Evolutionary conservation across 176 grass and related monocot species (phyloP), one percentile per base, ranked within the genome.

Genomic region (Neostapfia colusana): DNA sequence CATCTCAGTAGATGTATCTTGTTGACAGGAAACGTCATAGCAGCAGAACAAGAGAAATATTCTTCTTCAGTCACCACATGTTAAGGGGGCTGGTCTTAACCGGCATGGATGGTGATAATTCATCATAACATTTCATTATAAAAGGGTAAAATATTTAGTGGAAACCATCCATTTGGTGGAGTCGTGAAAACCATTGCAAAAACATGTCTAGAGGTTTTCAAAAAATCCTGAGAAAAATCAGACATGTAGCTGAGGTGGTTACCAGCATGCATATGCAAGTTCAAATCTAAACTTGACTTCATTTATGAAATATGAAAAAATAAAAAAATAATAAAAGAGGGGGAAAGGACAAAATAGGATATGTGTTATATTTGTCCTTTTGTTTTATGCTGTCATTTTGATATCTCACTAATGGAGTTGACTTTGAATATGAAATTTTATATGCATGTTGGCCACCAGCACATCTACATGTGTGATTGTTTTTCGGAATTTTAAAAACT

Each of bases 1-100:
- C 11, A 46, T 48, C 6, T 75, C 40, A 73, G 40, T 35, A 72
- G 23, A 65, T 70, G 16, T 60, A 69, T 70, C 61, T 6, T 25
- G 56, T 63, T 65, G 13, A 43, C 2, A 63, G 56, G 42, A 63
- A 20, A 50, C 50, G 23, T 64, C 42, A 46, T 23, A 9, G 6
- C 14, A 60, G 27, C 39, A 75, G 63, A 34, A 57, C 21, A 41
- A 14, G 14, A 76, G 14, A 81, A 38, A 17, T 26, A 60, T 27
- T 76, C 8, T 27, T 69, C 15, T 68, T 67, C 45, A 46, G 53
- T 20, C 26, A 70, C 55, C 54, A 37, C 13, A 58, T 36, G 45
- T n/a, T 50, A 15, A 69, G 13, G 26, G 23, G 7, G 24, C 41
- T 77, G 65, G 15, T 61, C n/a, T 53, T 55, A 40, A 48, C 13